Evolutionary conservation across 345 rosid genomes (phyloP).

Genomic region (Eucalyptus paniculata): DNA sequence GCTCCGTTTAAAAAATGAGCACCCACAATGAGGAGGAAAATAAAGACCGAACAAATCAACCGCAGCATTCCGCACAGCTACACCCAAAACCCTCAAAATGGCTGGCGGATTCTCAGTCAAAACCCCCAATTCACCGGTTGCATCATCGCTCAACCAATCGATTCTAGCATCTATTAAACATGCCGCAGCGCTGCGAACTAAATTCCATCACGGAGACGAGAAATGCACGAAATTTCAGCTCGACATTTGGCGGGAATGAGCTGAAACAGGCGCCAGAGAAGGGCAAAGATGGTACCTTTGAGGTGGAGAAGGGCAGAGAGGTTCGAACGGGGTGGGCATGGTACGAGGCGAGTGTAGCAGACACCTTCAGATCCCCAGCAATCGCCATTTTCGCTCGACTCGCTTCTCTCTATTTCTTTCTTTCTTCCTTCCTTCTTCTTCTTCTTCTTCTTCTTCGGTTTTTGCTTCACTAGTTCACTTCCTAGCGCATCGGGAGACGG

Average conservation of each 20-base stretch:
- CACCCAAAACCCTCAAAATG: neutral
- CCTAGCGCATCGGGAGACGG: neutral
- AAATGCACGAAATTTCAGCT: neutral
- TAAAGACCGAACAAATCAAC: neutral
- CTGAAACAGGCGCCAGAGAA: neutral
- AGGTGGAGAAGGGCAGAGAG: constrained; percentile 34
- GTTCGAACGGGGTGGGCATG: constrained; percentile 23
- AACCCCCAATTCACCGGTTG: neutral
- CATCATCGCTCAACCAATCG: neutral
- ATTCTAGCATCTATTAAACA: neutral
- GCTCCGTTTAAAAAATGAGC: neutral
- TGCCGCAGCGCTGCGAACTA: neutral
- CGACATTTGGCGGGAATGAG: neutral
- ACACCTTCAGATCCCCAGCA: constrained; percentile 56
- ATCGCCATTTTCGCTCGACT: constrained; percentile 31
- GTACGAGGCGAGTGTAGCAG: constrained; percentile 48
- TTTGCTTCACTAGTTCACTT: neutral
- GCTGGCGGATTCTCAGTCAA: neutral
- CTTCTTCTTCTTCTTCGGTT: neutral
- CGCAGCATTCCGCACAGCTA: neutral
- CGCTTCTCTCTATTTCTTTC: neutral
- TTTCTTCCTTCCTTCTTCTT: neutral
- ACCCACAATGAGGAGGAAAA: neutral
- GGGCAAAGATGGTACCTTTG: constrained; percentile 33
- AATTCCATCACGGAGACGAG: neutral